These are phyloP conservation scores for Neurospora terricola DNA, from an alignment of 495 filamentous ascomycete species.

Conservation along the genomic window DNA sequence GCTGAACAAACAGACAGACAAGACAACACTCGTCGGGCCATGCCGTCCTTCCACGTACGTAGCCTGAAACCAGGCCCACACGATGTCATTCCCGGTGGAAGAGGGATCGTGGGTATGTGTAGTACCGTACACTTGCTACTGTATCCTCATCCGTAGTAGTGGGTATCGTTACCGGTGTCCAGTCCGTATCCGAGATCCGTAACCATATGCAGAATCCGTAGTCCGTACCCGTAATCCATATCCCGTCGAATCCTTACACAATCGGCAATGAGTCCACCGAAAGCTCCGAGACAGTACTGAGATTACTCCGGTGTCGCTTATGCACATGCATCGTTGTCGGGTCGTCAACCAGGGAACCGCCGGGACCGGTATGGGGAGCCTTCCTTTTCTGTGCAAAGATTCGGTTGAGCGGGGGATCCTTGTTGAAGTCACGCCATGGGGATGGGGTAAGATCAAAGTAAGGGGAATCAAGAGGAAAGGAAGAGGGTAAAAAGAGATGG, in stretches of 20 bases:
- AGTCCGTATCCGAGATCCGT: not conserved
- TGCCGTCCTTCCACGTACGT: conserved; percentile 27
- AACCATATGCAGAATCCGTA: not conserved
- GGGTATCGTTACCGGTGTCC: not conserved
- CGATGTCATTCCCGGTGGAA: not conserved
- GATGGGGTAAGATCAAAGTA: not conserved
- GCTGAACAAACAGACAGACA: not conserved
- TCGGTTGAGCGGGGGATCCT: conserved; percentile 29
- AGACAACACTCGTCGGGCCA: conserved; percentile 6
- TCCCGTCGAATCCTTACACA: not conserved
- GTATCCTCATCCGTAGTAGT: not conserved
- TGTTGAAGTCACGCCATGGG: conserved; percentile 9
- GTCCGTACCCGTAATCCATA: not conserved
- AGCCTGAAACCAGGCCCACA: not conserved
- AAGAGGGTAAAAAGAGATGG: not conserved
- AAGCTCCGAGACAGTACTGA: not conserved
- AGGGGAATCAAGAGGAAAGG: conserved; percentile 2
- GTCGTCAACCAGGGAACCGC: conserved; percentile 5
- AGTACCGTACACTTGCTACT: not conserved
- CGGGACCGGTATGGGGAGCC: conserved; percentile 23
- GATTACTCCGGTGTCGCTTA: conserved; percentile 39
- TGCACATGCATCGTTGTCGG: conserved; percentile 17
- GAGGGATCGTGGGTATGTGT: not conserved
- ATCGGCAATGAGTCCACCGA: not conserved
- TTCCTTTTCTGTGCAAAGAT: conserved; percentile 39